Base-by-base conservation (phyloP, 1,284 basidiomycete genomes). In the Neonothopanus nambi region DNA sequence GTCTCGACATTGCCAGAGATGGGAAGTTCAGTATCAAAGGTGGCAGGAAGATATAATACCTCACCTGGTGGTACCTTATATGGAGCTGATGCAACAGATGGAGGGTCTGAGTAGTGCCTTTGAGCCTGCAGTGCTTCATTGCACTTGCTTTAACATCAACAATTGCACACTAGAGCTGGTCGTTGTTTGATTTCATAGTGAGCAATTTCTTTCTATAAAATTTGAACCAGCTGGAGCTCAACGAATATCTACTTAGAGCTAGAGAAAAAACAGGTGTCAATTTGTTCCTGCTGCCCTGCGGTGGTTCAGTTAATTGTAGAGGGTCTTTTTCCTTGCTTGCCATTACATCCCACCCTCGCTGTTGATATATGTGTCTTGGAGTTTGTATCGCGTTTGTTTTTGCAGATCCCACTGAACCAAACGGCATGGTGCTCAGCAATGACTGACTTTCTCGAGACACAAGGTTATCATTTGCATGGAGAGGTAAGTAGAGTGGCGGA, bases 241-340 rank as follows among this genome's bases (percentile, higher is more conserved):
- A 48, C n/a, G 23, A 48, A 36, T 17, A 15, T 48, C 13, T 6
- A 11, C 3, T 20, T 48, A 20, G 15, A 36, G 8, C n/a, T 35
- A 1, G 24, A 30, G 12, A 24, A 6, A n/a, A n/a, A n/a, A n/a
- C n/a, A n/a, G n/a, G n/a, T n/a, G n/a, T n/a, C n/a, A n/a, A n/a
- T n/a, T n/a, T 65, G 63, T 54, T 37, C 50, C 5, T 67, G 65
- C 40, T 18, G 36, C 1, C 57, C 61, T 15, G 59, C 57, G 21
- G 52, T 58, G 15, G n/a, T 57, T 11, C 62, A 63, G 43, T 55
- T 67, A 0, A 28, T 67, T 0, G 33, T 23, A 3, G 20, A 9
- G n/a, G 65, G 64, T 1, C 38, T 64, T 1, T 64, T 67, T 49
- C 61, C 63, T 33, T 61, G 60, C 33, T 56, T 65, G 20, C 65